phyloP scores from a whole-genome alignment of 23 red algal genomes.

The Porphyridium purpureum region DNA sequence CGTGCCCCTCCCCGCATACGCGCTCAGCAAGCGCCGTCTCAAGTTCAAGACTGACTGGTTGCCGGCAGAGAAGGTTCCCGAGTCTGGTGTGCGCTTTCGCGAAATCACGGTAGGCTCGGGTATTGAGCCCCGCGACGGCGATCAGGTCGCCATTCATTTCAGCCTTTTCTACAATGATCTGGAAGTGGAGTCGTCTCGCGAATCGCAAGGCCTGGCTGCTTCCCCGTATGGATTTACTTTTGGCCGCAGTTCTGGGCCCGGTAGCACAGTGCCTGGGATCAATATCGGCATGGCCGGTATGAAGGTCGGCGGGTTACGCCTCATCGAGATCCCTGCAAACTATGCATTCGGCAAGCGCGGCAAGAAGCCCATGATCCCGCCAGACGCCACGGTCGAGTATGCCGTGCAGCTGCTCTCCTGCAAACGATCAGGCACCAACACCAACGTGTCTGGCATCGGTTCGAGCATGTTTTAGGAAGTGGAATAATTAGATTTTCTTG shows the following conservation, averaged over 20 bases:
- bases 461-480: no score
- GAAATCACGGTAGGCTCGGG: constrained; percentile 56
- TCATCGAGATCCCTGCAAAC: constrained; percentile 56
- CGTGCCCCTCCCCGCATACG: background rate
- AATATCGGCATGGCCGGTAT: constrained; percentile 66
- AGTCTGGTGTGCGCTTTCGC: constrained; percentile 33
- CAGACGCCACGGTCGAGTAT: constrained; percentile 22
- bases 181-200: constrained; percentile 55
- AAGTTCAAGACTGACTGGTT: constrained; percentile 33
- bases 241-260: constrained; percentile 42
- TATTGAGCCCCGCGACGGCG: constrained; percentile 23
- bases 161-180: constrained; percentile 47
- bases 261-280: constrained; percentile 28
- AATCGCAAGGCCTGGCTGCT: constrained; percentile 61
- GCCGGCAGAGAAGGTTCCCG: constrained; percentile 8
- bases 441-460: no score
- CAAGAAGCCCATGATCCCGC: constrained; percentile 41
- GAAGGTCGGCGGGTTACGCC: constrained; percentile 66
- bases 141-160: constrained; percentile 68
- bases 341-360: constrained; percentile 46
- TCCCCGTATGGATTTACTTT: constrained; percentile 51
- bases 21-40: constrained; percentile 49
- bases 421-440: background rate
- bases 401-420: background rate
- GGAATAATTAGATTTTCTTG: no score